Conservation (phyloP, 2,329 filamentous ascomycete genomes). For the Talaromyces sp. region DNA sequence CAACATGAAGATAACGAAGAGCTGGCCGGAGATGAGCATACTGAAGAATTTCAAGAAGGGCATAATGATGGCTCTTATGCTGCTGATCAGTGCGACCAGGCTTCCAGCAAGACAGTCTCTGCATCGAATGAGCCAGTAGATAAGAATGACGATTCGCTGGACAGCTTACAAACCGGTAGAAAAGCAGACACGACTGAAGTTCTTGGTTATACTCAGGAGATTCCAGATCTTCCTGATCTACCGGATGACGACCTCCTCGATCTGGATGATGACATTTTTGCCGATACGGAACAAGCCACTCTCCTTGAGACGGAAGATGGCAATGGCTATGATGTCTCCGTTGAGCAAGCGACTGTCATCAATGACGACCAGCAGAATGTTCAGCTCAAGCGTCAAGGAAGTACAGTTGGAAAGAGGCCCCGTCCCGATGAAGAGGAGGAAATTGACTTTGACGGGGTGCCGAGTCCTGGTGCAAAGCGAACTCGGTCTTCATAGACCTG, state of each 20-base stretch:
- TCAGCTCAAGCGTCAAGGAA: slow-evolving; percentile 22
- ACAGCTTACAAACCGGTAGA: slow-evolving; percentile 8
- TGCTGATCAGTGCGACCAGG: slow-evolving; percentile 12
- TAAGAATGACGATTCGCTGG: slow-evolving; percentile 4
- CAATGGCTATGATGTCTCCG: slow-evolving; percentile 39
- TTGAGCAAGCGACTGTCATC: slow-evolving; percentile 27
- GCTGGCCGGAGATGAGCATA: slow-evolving; percentile 20
- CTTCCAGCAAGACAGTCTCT: slow-evolving; percentile 16
- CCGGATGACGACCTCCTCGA: slow-evolving; percentile 32
- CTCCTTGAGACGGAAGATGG: slow-evolving; percentile 24
- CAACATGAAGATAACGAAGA: slow-evolving; percentile 6
- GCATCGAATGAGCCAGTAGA: slow-evolving; percentile 12
- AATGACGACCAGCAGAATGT: slow-evolving; percentile 24
- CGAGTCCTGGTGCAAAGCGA: slow-evolving; percentile 51
- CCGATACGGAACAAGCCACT: slow-evolving; percentile 26
- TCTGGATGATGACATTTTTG: slow-evolving; percentile 35
- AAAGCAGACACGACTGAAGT: slow-evolving; percentile 8
- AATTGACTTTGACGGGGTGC: slow-evolving; percentile 28
- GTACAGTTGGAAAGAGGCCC: slow-evolving; percentile 34
- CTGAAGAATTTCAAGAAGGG: slow-evolving; percentile 14
- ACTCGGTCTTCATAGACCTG: slow-evolving; percentile 47
- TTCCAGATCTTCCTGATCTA: slow-evolving; percentile 20
- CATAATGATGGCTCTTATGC: slow-evolving; percentile 21
- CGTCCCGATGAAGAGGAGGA: slow-evolving; percentile 38
- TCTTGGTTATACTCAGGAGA: slow-evolving; percentile 19